Base-by-base conservation (phyloP, 164 flowering plant species). In the Pachysandra terminalis region DNA sequence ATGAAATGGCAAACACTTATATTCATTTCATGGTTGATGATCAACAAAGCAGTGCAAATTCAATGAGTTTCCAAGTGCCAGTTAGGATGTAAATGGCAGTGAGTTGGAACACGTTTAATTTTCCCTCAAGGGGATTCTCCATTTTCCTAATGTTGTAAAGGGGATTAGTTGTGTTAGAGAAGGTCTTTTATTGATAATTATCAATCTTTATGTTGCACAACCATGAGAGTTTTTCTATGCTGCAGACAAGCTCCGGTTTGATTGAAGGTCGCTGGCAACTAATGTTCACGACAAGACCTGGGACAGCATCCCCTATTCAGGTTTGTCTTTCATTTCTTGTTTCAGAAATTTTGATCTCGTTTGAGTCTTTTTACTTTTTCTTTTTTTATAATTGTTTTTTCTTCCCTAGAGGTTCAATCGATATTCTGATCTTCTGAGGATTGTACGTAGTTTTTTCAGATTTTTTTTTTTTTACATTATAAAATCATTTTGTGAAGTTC, bases 281-380 rank as follows among this genome's bases (percentile, higher is more conserved):
- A 54, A 86, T 90, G 80, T 94, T 94, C 68, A 94, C 98, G 0
- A 94, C 96, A 64, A 90, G 98, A 74, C 97, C 98, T 12, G 93
- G 95, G 72, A 86, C 95, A 57, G 97, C 98, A 59, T 94, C 98
- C 65, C 93, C 93, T 27, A 94, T 91, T 71, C 97, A 94, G 89
- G 97, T 92, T 63, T 17, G 24, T 5, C 45, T 32, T 69, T 35
- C 0, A 19, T 21, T 1, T 27, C 9, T 28, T n/a, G 12, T 25
- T 57, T 9, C 27, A 16, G n/a, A 45, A 23, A 32, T 32, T 49
- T 35, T 21, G 5, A 27, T 48, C 57, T 52, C 9, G 51, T 27
- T 28, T 45, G 41, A 4, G 59, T 52, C 27, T n/a, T 69, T 19
- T 6, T 40, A 2, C 8, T 0, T 28, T 51, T 64, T 45, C n/a